Evolutionary conservation across 495 filamentous ascomycete species (phyloP), one percentile per base, ranked within the genome.

Genomic region (Penicillium ochrochloron): DNA sequence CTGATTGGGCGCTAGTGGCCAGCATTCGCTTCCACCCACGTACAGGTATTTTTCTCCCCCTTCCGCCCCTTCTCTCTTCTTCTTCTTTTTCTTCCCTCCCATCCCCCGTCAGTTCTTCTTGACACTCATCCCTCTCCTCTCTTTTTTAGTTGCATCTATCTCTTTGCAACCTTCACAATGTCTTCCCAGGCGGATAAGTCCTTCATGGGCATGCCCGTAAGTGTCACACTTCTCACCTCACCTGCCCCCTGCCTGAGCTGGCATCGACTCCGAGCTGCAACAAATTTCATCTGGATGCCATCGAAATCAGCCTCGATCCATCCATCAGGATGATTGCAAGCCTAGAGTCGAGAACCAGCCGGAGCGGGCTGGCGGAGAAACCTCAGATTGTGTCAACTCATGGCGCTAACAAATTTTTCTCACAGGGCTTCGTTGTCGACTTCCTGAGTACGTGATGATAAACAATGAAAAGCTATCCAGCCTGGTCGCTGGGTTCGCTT

Each of bases 391-490:
- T 48, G 44, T 48, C 44, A 48, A 48, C 44, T 14, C 19, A 64
- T 1, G 2, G 51, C 54, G 73, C 79, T 84, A 69, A 84, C 67
- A 63, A 65, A 67, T 66, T 56, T 73, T 56, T 73, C 68, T 69
- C 25, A 70, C 68, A 86, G 84, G 83, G 80, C 53, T 88, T 86
- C 76, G 82, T 97, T 76, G 92, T 94, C 70, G 94, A 98, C 85
- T 98, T 98, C 86, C 78, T 98, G 88, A 97, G 94, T 97, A 97
- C 73, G 94, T 95, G 57, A 64, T 31, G 56, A 66, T 54, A 59
- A 59, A 27, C 63, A 52, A 44, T 48, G 44, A 25, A 48, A 37
- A 61, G 33, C 15, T 14, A 37, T 53, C 41, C 52, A 57, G 25
- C 53, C 56, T 42, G 17, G 5, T 19, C 58, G n/a, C 61, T 56